Evolutionary conservation across 768 basidiomycete species (phyloP).

Genomic region (Mycena epipterygia): DNA sequence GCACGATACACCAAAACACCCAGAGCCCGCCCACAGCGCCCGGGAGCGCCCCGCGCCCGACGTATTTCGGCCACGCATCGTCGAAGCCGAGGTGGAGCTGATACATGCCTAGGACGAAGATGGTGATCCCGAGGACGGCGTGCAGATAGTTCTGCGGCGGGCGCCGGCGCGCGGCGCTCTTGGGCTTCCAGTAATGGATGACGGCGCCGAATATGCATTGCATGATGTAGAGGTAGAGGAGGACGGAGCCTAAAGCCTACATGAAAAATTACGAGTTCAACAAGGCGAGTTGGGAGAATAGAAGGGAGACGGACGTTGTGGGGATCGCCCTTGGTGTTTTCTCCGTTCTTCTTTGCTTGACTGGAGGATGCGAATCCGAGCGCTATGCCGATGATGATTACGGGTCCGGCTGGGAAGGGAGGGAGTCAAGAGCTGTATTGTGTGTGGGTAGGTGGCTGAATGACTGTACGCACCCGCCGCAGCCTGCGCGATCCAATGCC

Average conservation of each 20-base stretch:
- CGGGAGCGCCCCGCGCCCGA: constrained; percentile 55
- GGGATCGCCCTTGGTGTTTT: background rate
- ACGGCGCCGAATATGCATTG: background rate
- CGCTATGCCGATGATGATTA: background rate
- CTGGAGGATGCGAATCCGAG: background rate
- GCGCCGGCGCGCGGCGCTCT: background rate
- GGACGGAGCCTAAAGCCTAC: background rate
- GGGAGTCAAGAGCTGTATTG: background rate
- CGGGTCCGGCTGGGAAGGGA: background rate
- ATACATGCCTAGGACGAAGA: constrained; percentile 62
- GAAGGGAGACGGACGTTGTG: too few relatives aligned
- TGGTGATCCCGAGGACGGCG: constrained; percentile 62
- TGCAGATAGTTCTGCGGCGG: constrained; percentile 47
- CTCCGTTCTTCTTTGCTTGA: background rate
- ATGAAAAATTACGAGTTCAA: too few relatives aligned
- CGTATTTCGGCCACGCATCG: constrained; percentile 61
- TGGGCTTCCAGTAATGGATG: background rate
- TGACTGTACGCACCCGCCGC: background rate
- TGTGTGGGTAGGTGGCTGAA: background rate
- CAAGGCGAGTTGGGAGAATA: too few relatives aligned
- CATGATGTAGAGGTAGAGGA: background rate
- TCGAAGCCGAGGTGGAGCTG: constrained; percentile 63
- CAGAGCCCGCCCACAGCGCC: constrained; percentile 55
- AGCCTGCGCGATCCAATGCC: background rate
- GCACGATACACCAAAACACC: constrained; percentile 62